Evolutionary conservation across 208 protist genomes (phyloP), one percentile per base, ranked within the genome.

Genomic region (Novymonas esmeraldas): DNA sequence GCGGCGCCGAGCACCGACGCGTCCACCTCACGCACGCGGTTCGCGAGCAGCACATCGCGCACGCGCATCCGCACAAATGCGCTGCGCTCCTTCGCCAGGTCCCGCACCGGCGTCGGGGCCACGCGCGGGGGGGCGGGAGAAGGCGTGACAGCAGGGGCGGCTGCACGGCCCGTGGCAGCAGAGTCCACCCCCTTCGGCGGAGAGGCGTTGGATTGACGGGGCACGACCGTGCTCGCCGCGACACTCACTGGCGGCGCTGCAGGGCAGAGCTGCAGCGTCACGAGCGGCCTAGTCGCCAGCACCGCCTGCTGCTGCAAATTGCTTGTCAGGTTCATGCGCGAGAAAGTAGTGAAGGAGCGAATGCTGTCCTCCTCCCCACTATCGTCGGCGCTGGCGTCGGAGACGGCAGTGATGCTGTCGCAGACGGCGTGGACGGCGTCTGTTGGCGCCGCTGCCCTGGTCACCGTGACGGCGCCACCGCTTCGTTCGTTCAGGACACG

Each of bases 31-130:
- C 68, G 59, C 31, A 74, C 68, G 28, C 60, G 60, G 24, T 82
- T 69, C 0, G 65, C 71, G 16, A 87, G 31, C 14, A 90, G 39
- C 33, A 81, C 69, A 42, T 82, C 77, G 29, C 75, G 80, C 33
- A 86, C 74, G 16, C 71, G 73, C 39, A 56, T 34, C 3, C 76
- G 78, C 29, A 88, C 67, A 50, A 70, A 85, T 9, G 29, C 54
- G 24, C 62, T 56, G 16, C 58, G 67, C 2, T 42, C 42, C 20
- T 24, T 28, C 29, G 24, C 26, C 16, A 29, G 28, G 41, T 57
- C 45, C 20, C 20, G 26, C 22, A 14, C 46, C 24, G 18, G 4
- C 39, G 33, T 18, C 14, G 13, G 36, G 36, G 6, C 34, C 14
- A 36, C 10, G 13, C 44, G 54, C 22, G 54, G n/a, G 13, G 54